Evolutionary conservation across 805 yeast species (phyloP).

Genomic region (Candida fluviatilis): DNA sequence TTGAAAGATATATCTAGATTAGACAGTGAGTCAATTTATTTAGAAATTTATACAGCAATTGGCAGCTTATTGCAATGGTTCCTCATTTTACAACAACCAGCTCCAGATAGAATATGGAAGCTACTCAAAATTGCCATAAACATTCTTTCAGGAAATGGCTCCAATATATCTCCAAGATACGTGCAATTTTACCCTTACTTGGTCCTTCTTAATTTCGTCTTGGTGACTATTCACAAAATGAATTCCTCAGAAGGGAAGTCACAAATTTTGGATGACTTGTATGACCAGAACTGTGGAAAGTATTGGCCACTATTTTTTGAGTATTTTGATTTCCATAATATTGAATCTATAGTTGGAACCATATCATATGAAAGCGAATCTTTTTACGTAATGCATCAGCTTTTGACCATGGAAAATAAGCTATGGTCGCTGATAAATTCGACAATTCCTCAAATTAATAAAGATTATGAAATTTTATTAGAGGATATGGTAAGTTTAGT

Average conservation of each 20-base stretch:
- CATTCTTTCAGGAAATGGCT: constrained; percentile 6
- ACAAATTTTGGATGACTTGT: constrained; percentile 1
- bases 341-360: constrained; percentile 6
- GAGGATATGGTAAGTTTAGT: constrained; percentile 8
- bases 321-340: constrained; percentile 12
- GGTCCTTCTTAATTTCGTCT: constrained; percentile 11
- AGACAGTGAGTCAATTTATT: neutral
- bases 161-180: constrained; percentile 2
- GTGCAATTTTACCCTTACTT: constrained; percentile 16
- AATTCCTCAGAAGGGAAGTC: neutral
- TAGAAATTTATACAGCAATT: constrained; percentile 17
- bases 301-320: constrained; percentile 21
- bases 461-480: constrained; percentile 1
- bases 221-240: constrained; percentile 6
- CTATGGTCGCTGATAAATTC: constrained; percentile 23
- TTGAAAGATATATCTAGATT: constrained; percentile 7
- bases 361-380: constrained; percentile 14
- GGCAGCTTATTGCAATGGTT: constrained; percentile 26
- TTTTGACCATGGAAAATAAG: constrained; percentile 10
- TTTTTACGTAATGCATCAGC: constrained; percentile 15
- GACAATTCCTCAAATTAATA: constrained; percentile 9
- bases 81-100: constrained; percentile 25
- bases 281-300: constrained; percentile 7
- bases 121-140: constrained; percentile 11
- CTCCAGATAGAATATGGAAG: constrained; percentile 15